A percentile compares a stretch with the other conserved stretches of the same genome.
Evolutionary conservation across 495 filamentous ascomycete species (phyloP).

Genomic region (Tirmania nivea): DNA sequence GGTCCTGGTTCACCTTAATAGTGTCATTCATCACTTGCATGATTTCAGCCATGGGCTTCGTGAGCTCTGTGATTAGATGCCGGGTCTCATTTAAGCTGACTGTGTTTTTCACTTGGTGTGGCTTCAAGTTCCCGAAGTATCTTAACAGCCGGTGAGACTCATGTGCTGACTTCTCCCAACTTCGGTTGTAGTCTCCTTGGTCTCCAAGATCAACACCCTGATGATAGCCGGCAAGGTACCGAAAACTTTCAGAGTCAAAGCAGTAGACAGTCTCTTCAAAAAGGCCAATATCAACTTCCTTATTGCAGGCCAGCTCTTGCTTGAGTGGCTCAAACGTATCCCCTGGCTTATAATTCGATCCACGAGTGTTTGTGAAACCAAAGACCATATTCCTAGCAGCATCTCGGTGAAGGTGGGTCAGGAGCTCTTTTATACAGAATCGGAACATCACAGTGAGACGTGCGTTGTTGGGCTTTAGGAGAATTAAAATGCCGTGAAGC

Average conservation of each 20-base stretch:
- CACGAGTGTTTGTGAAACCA: slow-evolving; percentile 26
- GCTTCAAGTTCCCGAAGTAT: slow-evolving; percentile 12
- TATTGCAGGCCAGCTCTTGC: slow-evolving; percentile 14
- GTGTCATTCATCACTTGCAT: slow-evolving; percentile 19
- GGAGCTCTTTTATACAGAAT: slow-evolving; percentile 25
- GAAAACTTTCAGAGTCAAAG: slow-evolving; percentile 29
- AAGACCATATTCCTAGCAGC: slow-evolving; percentile 25
- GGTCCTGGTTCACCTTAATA: slow-evolving; percentile 18
- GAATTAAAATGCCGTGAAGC: slow-evolving; percentile 26
- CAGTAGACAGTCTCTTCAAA: slow-evolving; percentile 20
- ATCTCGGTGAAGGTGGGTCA: slow-evolving; percentile 23
- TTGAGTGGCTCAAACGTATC: slow-evolving; percentile 23
- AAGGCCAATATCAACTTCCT: slow-evolving; percentile 13
- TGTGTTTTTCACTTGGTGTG: slow-evolving; percentile 22
- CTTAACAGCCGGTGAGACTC: slow-evolving; percentile 20
- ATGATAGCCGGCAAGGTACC: slow-evolving; percentile 24
- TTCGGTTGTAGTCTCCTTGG: slow-evolving; percentile 20
- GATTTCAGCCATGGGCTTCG: slow-evolving; percentile 22
- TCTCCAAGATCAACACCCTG: slow-evolving; percentile 17
- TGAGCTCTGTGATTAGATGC: slow-evolving; percentile 20
- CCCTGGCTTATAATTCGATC: slow-evolving; percentile 25
- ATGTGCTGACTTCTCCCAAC: slow-evolving; percentile 22
- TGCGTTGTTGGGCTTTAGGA: slow-evolving; percentile 26
- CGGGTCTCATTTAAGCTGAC: slow-evolving; percentile 23
- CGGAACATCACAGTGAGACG: slow-evolving; percentile 22